Conservation (phyloP, 1,284 basidiomycete genomes). For the Agroathelia rolfsii region DNA sequence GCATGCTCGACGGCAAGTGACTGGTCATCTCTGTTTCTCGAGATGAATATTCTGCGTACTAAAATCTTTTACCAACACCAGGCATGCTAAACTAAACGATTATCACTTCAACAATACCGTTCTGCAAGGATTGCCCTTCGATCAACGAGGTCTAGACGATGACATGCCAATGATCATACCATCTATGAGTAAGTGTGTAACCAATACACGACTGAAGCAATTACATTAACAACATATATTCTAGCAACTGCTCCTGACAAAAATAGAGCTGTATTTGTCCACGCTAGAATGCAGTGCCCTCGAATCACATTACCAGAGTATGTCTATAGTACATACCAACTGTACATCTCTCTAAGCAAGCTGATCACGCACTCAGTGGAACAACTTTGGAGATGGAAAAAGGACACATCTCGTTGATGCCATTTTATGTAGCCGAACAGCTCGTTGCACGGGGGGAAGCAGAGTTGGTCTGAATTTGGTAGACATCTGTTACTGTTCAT, state of each 20-base stretch:
- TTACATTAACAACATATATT: slow-evolving; percentile 8
- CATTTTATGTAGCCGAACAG: slow-evolving; percentile 63
- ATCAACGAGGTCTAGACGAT: slow-evolving; percentile 69
- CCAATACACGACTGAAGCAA: background rate
- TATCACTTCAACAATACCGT: slow-evolving; percentile 67
- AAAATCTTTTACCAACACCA: slow-evolving; percentile 18
- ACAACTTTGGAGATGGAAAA: slow-evolving; percentile 53
- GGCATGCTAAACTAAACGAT: slow-evolving; percentile 66
- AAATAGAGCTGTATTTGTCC: slow-evolving; percentile 68
- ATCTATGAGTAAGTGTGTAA: slow-evolving; percentile 57
- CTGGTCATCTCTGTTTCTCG: slow-evolving; percentile 1
- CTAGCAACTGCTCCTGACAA: slow-evolving; percentile 71
- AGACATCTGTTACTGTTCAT: background rate
- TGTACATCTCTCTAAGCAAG: slow-evolving; percentile 3
- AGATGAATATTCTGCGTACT: slow-evolving; percentile 2
- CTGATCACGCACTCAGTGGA: slow-evolving; percentile 33
- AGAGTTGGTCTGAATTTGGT: slow-evolving; percentile 47
- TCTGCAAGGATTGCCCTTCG: slow-evolving; percentile 67
- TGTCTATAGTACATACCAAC: slow-evolving; percentile 17
- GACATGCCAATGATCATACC: slow-evolving; percentile 57
- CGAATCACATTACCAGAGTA: slow-evolving; percentile 68
- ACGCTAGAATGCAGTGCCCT: slow-evolving; percentile 62
- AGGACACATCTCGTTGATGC: slow-evolving; percentile 60
- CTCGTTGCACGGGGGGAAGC: slow-evolving; percentile 58
- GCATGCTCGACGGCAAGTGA: slow-evolving; percentile 61